A percentile compares a stretch with the other conserved stretches of the same genome.
phyloP scores from a whole-genome alignment of 345 rosid species.

The Angophora floribunda region DNA sequence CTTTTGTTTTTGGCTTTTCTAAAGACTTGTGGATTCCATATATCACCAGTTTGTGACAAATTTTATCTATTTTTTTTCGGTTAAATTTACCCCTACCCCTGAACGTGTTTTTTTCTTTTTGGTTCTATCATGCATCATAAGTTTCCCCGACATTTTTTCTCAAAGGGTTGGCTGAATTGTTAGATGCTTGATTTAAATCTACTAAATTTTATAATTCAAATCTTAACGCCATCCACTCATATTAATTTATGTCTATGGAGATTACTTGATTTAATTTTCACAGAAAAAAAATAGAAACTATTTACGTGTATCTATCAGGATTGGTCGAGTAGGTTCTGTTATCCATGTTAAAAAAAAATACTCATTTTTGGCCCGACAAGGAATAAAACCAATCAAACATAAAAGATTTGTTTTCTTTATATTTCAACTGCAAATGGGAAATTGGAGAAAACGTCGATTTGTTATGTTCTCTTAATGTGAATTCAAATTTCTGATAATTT shows the following conservation, averaged over 20 bases:
- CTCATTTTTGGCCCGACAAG: background rate
- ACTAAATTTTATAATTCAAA: background rate
- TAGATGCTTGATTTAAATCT: background rate
- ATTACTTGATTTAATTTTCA: background rate
- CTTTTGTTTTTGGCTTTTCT: background rate
- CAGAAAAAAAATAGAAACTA: background rate
- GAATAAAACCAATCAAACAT: background rate
- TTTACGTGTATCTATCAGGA: background rate
- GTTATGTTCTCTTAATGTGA: background rate
- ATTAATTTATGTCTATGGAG: background rate
- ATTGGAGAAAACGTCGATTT: background rate
- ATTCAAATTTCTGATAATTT: background rate
- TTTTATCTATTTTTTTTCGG: no score
- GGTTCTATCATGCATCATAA: background rate
- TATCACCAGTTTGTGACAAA: background rate
- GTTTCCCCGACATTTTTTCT: background rate
- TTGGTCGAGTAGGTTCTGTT: background rate
- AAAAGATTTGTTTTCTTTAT: background rate
- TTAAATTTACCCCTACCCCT: background rate
- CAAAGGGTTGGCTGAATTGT: background rate
- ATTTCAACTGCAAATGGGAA: background rate
- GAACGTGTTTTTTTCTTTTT: background rate
- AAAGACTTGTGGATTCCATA: background rate
- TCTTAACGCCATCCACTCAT: background rate
- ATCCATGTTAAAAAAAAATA: background rate